Evolutionary conservation across 164 flowering plant genomes (phyloP), one percentile per base, ranked within the genome.

Genomic region (Kingdonia uniflora): DNA sequence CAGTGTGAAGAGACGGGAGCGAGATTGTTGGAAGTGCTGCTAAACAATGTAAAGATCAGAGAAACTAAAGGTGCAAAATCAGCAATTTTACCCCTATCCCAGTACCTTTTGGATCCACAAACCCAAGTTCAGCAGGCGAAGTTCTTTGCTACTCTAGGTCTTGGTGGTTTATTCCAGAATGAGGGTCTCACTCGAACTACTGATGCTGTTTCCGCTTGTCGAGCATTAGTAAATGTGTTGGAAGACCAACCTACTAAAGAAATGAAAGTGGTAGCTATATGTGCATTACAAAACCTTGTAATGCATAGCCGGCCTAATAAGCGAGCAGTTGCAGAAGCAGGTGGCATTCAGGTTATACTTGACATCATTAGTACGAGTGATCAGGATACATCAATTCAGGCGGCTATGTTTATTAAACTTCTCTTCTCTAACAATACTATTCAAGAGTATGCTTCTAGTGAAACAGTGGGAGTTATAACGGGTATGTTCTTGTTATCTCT

Each of bases 261-360:
- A 67, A 89, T 89, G 96, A 94, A 94, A 77, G 96, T 89, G 50
- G 97, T 94, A 16, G 97, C 97, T 13, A 83, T 94, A 40, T 94
- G 99, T 71, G 95, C 99, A 12, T 72, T 94, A 72, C 99, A 94
- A 67, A 94, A 94, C 68, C 92, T 94, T 61, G 99, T 94, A 4
- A 94, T 83, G 97, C 75, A 74, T 71, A 89, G 96, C 65, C 68
- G 95, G 24, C 80, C 97, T 44, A 94, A 94, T 63, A 94, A 87
- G 71, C 79, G 99, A 69, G 99, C 99, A n/a, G 99, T 94, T 58
- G 99, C 99, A 15, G 99, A 94, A 68, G 96, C 99, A 45, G 95
- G 99, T 52, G 99, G 99, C 33, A 89, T 94, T 58, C 97, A 89
- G 69, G 95, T 89, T 61, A 82, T 94, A 51, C 72, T 89, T 63